Evolutionary conservation across 345 rosid genomes (phyloP).

Genomic region (Salix arbutifolia): DNA sequence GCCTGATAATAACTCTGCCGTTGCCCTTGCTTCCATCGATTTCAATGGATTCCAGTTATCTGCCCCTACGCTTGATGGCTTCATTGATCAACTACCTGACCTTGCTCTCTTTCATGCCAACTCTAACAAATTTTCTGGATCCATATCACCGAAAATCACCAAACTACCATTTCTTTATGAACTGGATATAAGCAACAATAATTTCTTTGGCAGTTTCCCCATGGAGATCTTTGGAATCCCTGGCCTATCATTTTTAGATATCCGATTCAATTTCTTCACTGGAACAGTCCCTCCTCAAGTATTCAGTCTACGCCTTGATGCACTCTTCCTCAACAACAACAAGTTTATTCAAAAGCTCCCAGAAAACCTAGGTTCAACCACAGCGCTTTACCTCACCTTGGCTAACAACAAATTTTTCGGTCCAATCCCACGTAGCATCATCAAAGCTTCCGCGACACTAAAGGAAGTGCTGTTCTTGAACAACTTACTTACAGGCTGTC

Average conservation of each 20-base stretch:
- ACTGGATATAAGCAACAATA: slow-evolving; percentile 44
- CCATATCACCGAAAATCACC: slow-evolving; percentile 24
- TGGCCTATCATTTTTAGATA: slow-evolving; percentile 32
- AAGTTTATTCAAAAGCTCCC: slow-evolving; percentile 32
- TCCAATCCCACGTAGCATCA: slow-evolving; percentile 31
- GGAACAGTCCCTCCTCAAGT: slow-evolving; percentile 38
- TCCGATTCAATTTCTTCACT: slow-evolving; percentile 39
- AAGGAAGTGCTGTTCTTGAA: slow-evolving; percentile 35
- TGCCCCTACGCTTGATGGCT: slow-evolving; percentile 36
- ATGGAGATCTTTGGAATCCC: slow-evolving; percentile 17
- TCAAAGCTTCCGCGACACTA: slow-evolving; percentile 25
- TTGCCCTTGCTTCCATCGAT: slow-evolving; percentile 35
- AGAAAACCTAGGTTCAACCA: slow-evolving; percentile 27
- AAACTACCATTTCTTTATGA: slow-evolving; percentile 30
- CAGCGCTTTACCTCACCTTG: slow-evolving; percentile 32
- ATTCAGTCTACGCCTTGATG: slow-evolving; percentile 28
- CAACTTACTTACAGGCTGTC: slow-evolving; percentile 33
- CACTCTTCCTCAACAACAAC: slow-evolving; percentile 45
- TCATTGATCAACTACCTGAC: slow-evolving; percentile 44
- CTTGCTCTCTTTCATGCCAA: slow-evolving; percentile 54
- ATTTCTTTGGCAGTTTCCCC: slow-evolving; percentile 31
- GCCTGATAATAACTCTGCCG: slow-evolving; percentile 36
- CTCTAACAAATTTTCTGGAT: slow-evolving; percentile 42
- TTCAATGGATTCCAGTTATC: slow-evolving; percentile 34
- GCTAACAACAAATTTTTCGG: slow-evolving; percentile 47